Evolutionary conservation across 2,329 filamentous ascomycete genomes (phyloP).

Genomic region (Acrodontium crateriforme): DNA sequence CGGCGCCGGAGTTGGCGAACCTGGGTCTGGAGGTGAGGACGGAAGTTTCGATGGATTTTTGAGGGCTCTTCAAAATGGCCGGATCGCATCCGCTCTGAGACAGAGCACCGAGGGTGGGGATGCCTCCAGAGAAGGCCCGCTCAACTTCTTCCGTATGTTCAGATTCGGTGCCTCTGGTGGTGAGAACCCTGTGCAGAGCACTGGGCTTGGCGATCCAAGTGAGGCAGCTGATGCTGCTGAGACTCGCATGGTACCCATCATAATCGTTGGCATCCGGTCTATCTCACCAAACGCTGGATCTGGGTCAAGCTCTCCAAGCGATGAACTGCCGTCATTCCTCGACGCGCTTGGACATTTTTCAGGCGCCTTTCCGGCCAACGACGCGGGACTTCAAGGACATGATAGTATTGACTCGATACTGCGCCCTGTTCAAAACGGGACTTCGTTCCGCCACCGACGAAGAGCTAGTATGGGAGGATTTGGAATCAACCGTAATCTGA

Average conservation of each 20-base stretch:
- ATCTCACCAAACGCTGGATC: conserved; percentile 40
- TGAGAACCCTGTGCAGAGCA: conserved; percentile 10
- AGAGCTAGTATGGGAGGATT: conserved; percentile 41
- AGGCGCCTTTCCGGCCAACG: conserved; percentile 20
- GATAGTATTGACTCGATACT: conserved; percentile 37
- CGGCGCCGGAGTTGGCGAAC: conserved; percentile 17
- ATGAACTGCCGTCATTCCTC: conserved; percentile 36
- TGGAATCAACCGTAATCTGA: conserved; percentile 18
- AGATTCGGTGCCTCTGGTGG: conserved; percentile 44
- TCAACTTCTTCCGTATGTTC: conserved; percentile 58
- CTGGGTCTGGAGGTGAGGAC: conserved; percentile 34
- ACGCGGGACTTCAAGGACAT: conserved; percentile 23
- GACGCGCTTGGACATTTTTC: conserved; percentile 37
- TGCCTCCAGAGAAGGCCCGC: conserved; percentile 31
- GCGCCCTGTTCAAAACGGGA: conserved; percentile 40
- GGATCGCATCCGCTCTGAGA: conserved; percentile 42
- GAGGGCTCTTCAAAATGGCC: conserved; percentile 47
- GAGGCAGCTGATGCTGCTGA: conserved; percentile 27
- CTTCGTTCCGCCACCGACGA: conserved; percentile 40
- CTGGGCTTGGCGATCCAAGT: conserved; percentile 8
- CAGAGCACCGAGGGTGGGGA: conserved; percentile 29
- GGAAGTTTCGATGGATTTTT: conserved; percentile 51
- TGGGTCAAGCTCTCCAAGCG: conserved; percentile 24
- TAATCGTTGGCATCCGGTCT: conserved; percentile 55
- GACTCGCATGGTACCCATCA: conserved; percentile 51